A percentile compares a stretch with the other conserved stretches of the same genome.
Conservation (phyloP, 345 rosid species). For the Camelina sativa region DNA sequence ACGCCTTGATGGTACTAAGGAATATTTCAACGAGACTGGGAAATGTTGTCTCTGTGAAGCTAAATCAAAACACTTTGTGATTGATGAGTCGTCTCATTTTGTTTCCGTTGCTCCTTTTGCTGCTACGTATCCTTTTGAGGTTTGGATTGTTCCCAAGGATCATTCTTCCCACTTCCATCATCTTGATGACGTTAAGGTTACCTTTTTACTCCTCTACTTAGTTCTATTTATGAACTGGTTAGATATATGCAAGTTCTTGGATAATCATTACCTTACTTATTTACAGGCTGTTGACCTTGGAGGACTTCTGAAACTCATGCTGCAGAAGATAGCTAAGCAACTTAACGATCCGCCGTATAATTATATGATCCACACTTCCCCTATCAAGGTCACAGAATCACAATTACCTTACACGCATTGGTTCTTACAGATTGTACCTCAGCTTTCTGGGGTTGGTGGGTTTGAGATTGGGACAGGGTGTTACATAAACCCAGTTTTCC, state of each 20-base stretch:
- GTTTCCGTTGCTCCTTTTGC: conserved; percentile 72
- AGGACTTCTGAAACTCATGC: conserved; percentile 69
- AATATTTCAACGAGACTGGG: conserved; percentile 62
- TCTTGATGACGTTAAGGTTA: conserved; percentile 62
- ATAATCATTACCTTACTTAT: conserved; percentile 7
- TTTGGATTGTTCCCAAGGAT: conserved; percentile 75
- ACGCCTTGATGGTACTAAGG: conserved; percentile 63
- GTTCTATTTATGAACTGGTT: too few relatives aligned
- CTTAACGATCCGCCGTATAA: conserved; percentile 77
- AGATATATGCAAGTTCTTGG: too few relatives aligned
- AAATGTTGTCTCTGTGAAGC: conserved; percentile 74
- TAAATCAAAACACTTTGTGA: conserved; percentile 54
- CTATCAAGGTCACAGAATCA: conserved; percentile 48
- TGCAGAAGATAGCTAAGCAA: conserved; percentile 62
- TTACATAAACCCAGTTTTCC: conserved; percentile 85
- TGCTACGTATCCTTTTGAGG: conserved; percentile 74
- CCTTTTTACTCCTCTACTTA: background rate
- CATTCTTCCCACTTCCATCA: conserved; percentile 79
- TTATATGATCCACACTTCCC: conserved; percentile 89
- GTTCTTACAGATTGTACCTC: conserved; percentile 81
- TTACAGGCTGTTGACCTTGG: conserved; percentile 81
- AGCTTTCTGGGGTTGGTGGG: conserved; percentile 69
- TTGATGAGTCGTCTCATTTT: conserved; percentile 64
- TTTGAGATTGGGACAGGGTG: conserved; percentile 86
- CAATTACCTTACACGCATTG: conserved; percentile 66